Conservation (phyloP, 2,329 filamentous ascomycete species). For the Fulvia fulva region DNA sequence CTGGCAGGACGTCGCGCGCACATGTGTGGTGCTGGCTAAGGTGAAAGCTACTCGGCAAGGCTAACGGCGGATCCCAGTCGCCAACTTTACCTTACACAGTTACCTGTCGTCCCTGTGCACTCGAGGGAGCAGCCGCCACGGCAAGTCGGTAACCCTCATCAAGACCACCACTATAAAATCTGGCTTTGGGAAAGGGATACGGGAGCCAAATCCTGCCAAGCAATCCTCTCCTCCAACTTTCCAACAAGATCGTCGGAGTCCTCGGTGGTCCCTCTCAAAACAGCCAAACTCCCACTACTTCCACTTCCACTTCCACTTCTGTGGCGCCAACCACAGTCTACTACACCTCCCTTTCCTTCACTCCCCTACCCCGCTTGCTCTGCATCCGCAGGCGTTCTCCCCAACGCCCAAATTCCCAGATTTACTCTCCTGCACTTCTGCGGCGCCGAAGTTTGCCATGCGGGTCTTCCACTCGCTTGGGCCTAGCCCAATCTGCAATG, state of each 20-base stretch:
- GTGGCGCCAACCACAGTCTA: background rate
- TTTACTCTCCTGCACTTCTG: background rate
- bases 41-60: background rate
- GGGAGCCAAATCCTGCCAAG: background rate
- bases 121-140: background rate
- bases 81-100: too few relatives aligned
- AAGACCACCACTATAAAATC: background rate
- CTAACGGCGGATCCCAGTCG: too few relatives aligned
- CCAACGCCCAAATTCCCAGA: background rate
- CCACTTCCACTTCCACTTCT: background rate
- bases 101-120: too few relatives aligned
- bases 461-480: background rate
- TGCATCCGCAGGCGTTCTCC: background rate
- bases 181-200: background rate
- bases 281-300: too few relatives aligned
- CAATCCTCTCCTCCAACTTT: background rate
- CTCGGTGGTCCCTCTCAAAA: background rate
- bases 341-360: background rate
- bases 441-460: background rate
- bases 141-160: background rate
- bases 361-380: background rate
- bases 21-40: background rate
- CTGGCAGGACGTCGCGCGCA: background rate
- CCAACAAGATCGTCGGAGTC: background rate
- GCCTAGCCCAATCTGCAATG: background rate